phyloP scores from a whole-genome alignment of 108 stramenopile genomes.

The Fistulifera pelliculosa region DNA sequence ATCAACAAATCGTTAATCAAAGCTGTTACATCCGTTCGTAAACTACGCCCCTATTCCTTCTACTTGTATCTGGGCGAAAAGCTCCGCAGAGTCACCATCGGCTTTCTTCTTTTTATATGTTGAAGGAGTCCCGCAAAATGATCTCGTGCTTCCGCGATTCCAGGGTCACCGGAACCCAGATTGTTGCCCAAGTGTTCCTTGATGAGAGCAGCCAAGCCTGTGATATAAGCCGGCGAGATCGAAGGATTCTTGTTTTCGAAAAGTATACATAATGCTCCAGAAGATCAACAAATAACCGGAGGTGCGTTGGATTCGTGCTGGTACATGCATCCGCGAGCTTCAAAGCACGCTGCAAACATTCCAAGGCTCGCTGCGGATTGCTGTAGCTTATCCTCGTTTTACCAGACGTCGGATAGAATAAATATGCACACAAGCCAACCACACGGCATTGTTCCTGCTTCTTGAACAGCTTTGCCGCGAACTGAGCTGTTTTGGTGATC shows the following conservation, averaged over 20 bases:
- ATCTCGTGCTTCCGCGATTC: slow-evolving; percentile 40
- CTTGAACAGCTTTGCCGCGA: slow-evolving; percentile 88
- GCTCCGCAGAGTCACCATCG: slow-evolving; percentile 42
- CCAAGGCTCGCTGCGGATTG: slow-evolving; percentile 88
- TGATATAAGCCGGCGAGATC: slow-evolving; percentile 79
- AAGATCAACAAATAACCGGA: slow-evolving; percentile 90
- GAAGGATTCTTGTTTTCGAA: slow-evolving; percentile 84
- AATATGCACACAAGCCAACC: slow-evolving; percentile 84
- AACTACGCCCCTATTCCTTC: neutral
- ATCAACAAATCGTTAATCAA: too few relatives aligned
- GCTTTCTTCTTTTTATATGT: slow-evolving; percentile 47
- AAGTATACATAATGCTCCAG: slow-evolving; percentile 92
- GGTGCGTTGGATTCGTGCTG: slow-evolving; percentile 47
- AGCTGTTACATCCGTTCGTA: too few relatives aligned
- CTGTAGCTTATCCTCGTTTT: slow-evolving; percentile 14
- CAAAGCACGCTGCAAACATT: slow-evolving; percentile 87
- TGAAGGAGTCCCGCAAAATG: slow-evolving; percentile 50
- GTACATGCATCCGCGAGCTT: slow-evolving; percentile 90
- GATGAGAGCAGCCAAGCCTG: slow-evolving; percentile 85
- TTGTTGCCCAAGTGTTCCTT: slow-evolving; percentile 80
- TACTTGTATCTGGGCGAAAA: slow-evolving; percentile 48
- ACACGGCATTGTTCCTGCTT: slow-evolving; percentile 92
- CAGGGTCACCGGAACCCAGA: slow-evolving; percentile 13
- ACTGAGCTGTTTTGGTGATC: slow-evolving; percentile 90
- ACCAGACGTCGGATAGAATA: slow-evolving; percentile 64